These are phyloP conservation scores for Pterocarpus macrocarpus DNA, from an alignment of 306 rosid genomes.

Conservation along the genomic window DNA sequence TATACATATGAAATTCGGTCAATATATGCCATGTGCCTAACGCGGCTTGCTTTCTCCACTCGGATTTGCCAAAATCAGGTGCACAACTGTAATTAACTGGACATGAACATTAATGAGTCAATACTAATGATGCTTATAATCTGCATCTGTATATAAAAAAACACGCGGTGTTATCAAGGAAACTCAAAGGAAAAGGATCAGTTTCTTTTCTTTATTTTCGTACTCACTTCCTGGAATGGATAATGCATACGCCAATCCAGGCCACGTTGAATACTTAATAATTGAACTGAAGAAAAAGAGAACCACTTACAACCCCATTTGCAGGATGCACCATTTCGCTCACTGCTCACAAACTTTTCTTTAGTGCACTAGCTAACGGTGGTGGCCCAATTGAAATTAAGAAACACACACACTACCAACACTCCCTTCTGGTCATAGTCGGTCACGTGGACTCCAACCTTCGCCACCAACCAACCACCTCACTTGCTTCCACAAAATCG, in stretches of 20 bases:
- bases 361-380: neutral
- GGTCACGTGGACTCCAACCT: conserved; percentile 8
- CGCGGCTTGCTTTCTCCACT: neutral
- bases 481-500: conserved; percentile 3
- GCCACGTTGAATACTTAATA: conserved; percentile 2
- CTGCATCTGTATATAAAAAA: neutral
- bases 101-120: neutral
- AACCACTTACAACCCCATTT: conserved; percentile 14
- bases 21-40: neutral
- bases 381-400: conserved; percentile 25
- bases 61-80: neutral
- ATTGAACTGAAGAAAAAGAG: conserved; percentile 30
- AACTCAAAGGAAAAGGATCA: neutral
- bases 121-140: neutral
- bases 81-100: neutral
- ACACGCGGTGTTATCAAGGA: neutral
- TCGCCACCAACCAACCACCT: neutral
- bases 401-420: neutral
- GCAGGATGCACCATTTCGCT: neutral
- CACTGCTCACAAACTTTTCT: neutral
- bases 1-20: neutral
- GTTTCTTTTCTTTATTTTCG: neutral
- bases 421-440: neutral
- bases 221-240: neutral
- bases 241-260: neutral